Conservation (phyloP, 169 alveolate genomes). For the Eimeria maxima region DNA sequence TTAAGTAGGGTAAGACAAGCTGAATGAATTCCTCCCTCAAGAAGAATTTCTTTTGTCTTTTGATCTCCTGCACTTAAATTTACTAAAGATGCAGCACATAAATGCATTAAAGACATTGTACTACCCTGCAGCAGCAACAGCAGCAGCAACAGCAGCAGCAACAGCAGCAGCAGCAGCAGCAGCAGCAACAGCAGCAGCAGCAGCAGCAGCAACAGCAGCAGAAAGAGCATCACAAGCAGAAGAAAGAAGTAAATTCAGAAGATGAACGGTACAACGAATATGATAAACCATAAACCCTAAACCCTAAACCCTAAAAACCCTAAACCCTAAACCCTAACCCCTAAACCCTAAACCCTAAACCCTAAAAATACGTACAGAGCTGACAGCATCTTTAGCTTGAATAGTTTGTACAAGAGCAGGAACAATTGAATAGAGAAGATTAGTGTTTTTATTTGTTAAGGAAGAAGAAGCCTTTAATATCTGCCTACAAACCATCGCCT, state of each 20-base stretch:
- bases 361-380: not conserved
- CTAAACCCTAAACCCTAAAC: slow-evolving; percentile 9
- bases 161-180: slow-evolving; percentile 44
- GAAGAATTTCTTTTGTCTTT: slow-evolving; percentile 56
- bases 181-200: slow-evolving; percentile 3
- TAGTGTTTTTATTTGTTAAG: not conserved
- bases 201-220: slow-evolving; percentile 21
- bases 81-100: slow-evolving; percentile 21
- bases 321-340: not conserved
- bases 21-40: not conserved
- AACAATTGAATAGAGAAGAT: not conserved
- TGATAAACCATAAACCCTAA: not conserved
- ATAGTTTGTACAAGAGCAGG: slow-evolving; percentile 56
- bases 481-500: slow-evolving; percentile 45
- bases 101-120: slow-evolving; percentile 28
- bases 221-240: not conserved
- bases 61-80: slow-evolving; percentile 70
- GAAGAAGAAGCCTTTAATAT: slow-evolving; percentile 20
- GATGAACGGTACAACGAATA: too few species aligned
- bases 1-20: slow-evolving; percentile 18
- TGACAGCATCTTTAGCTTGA: not conserved
- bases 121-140: slow-evolving; percentile 62
- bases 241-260: not conserved
- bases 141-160: slow-evolving; percentile 20
- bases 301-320: slow-evolving; percentile 17